Evolutionary conservation across 2,329 filamentous ascomycete species (phyloP), one percentile per base, ranked within the genome.

Genomic region (Ophiosphaerella korrae): DNA sequence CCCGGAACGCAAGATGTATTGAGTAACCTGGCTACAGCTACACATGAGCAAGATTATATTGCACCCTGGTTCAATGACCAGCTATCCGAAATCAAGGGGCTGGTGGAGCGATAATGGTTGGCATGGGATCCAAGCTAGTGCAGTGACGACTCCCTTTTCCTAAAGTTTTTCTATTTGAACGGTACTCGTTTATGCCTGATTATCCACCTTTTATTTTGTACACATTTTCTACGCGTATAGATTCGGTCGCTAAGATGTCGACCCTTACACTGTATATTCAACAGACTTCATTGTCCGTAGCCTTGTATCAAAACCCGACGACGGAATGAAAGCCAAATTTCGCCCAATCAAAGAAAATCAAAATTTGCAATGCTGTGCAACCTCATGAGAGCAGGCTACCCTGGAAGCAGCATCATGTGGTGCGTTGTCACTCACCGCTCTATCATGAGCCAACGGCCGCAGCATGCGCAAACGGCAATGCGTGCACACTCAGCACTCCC

Each of bases 1-100:
- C 41, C 69, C 70, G 1, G 70, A 73, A 48, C 63, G 69, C 34
- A 70, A 64, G 41, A 55, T 72, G 45, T 74, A 68, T 52, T 73
- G 37, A 58, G 7, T 9, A n/a, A 14, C 9, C 9, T 6, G 5
- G 26, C 26, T 29, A 7, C 26, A 29, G 12, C 11, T 16, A 33
- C 11, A 23, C 9, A 43, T 12, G 29, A 6, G 11, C 7, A 43
- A 33, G 14, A 13, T 14, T 13, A 31, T 21, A 43, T 9, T 33
- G 31, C 13, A 18, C 3, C 18, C 11, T 18, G 35, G 29, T 13
- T 13, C 14, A 23, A 34, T 13, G 37, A 41, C 7, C 12, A 32
- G 37, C 14, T 49, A 32, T 24, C 40, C 42, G 37, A 48, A 45
- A 55, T 45, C 24, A 18, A 42, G 45, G 48, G 7, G 48, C 21